Percentiles rank a stretch among this genome's conserved stretches.
These are phyloP conservation scores for Aechmea fasciata DNA, from an alignment of 176 grass and related monocot species.

Conservation along the genomic window DNA sequence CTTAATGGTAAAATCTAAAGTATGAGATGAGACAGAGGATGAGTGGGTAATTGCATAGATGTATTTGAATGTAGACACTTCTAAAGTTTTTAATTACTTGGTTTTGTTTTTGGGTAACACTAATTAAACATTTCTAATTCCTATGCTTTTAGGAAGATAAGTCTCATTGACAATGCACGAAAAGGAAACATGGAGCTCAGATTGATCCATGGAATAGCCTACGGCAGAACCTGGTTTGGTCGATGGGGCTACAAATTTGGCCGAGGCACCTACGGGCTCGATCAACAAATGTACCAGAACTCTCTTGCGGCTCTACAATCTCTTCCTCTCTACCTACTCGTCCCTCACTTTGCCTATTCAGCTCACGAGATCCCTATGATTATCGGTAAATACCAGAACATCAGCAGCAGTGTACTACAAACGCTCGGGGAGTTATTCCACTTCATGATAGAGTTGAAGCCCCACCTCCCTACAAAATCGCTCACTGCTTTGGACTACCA, in stretches of 20 bases:
- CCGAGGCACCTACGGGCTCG: constrained; percentile 49
- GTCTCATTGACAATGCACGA: constrained; percentile 51
- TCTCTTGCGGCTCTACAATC: constrained; percentile 56
- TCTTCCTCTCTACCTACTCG: constrained; percentile 47
- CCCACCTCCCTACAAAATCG: constrained; percentile 40
- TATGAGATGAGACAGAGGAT: too few species aligned
- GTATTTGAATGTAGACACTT: not conserved
- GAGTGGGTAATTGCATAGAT: not conserved
- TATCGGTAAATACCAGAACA: constrained; percentile 64
- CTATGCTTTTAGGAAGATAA: constrained; percentile 49
- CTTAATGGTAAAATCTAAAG: too few species aligned
- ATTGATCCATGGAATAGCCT: constrained; percentile 62
- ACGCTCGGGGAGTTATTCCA: constrained; percentile 61
- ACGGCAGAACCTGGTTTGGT: constrained; percentile 77
- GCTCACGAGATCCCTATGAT: constrained; percentile 50
- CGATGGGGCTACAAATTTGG: constrained; percentile 76
- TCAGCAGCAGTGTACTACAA: constrained; percentile 49
- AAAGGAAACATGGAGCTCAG: constrained; percentile 72
- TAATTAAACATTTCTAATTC: not conserved
- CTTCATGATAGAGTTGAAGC: constrained; percentile 80
- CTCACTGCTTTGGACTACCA: constrained; percentile 54
- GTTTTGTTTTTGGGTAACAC: not conserved
- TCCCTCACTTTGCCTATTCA: constrained; percentile 39
- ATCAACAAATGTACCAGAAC: constrained; percentile 49
- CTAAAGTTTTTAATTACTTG: not conserved